Base-by-base conservation (phyloP, 2,329 filamentous ascomycete genomes). In the Plenodomus biglobosus region DNA sequence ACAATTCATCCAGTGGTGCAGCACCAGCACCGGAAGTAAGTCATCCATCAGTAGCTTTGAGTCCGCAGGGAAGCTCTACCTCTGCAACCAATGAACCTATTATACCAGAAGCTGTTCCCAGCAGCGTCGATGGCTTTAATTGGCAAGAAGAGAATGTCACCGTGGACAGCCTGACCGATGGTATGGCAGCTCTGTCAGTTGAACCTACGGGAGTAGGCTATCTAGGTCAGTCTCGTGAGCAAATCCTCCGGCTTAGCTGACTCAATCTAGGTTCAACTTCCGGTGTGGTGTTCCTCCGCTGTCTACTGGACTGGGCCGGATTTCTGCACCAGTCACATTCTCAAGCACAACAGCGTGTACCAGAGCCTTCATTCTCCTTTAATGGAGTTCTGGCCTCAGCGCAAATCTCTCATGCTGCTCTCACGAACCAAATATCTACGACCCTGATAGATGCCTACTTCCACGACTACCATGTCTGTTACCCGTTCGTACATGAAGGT, bases 131-230 rank as follows among this genome's bases (percentile, higher is more conserved):
- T 51, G 59, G 61, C 5, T 64, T 64, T 38, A 62, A 59, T 18
- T 64, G 59, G 59, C 49, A 61, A 40, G 61, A 62, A 40, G 57
- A 61, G 17, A 52, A 57, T 22, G 36, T 53, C 20, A 59, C 50
- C 6, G 50, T 64, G 8, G 52, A 62, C 17, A 50, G 50, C n/a
- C 48, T 64, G 8, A 61, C 59, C 1, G 61, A 64, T 49, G 61
- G 61, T 43, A 64, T 64, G 61, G 61, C 61, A 8, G 61, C 61
- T 13, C 53, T 64, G 6, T 62, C 59, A 19, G 61, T 64, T 4
- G 61, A 64, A 47, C 61, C 61, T 11, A 62, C 61, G 16, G 61
- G 61, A 11, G 61, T 64, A 10, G 59, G 61, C 27, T 64, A 64
- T 21, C 48, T 64, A 19, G 60, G 60, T 63, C 38, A 46, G 8